phyloP scores from a whole-genome alignment of 352 stramenopile species.

The Phytophthora ohioensis region DNA sequence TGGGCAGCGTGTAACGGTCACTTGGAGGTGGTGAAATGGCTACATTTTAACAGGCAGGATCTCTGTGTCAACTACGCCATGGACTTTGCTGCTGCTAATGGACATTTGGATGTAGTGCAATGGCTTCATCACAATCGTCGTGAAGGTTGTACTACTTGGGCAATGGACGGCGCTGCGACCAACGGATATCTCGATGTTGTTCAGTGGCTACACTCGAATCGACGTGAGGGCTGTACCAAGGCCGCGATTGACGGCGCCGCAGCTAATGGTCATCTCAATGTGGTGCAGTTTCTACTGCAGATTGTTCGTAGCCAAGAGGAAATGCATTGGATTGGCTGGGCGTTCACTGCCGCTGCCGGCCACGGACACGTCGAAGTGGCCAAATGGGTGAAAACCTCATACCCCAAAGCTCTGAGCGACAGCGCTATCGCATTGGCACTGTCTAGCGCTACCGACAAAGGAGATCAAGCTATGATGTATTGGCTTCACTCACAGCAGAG shows the following conservation, averaged over 20 bases:
- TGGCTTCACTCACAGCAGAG: constrained; percentile 25
- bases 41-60: constrained; percentile 27
- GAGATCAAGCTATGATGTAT: constrained; percentile 28
- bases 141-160: constrained; percentile 33
- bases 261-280: constrained; percentile 22
- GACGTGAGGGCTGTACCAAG: constrained; percentile 33
- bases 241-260: constrained; percentile 34
- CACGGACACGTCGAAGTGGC: constrained; percentile 20
- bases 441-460: constrained; percentile 12
- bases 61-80: constrained; percentile 28
- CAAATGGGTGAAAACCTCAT: constrained; percentile 14
- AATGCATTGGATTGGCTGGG: constrained; percentile 28
- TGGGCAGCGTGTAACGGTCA: constrained; percentile 32
- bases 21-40: constrained; percentile 35
- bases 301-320: constrained; percentile 6
- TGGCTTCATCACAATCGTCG: constrained; percentile 25
- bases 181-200: constrained; percentile 40
- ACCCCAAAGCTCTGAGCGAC: constrained; percentile 16
- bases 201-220: constrained; percentile 28
- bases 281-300: constrained; percentile 38
- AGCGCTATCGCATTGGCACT: constrained; percentile 11
- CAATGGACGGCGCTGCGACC: constrained; percentile 36
- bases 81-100: constrained; percentile 32
- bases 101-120: constrained; percentile 27
- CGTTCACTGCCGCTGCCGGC: constrained; percentile 16